These are phyloP conservation scores for Exophiala viscosa DNA, from an alignment of 2,329 filamentous ascomycete genomes.

Conservation along the genomic window DNA sequence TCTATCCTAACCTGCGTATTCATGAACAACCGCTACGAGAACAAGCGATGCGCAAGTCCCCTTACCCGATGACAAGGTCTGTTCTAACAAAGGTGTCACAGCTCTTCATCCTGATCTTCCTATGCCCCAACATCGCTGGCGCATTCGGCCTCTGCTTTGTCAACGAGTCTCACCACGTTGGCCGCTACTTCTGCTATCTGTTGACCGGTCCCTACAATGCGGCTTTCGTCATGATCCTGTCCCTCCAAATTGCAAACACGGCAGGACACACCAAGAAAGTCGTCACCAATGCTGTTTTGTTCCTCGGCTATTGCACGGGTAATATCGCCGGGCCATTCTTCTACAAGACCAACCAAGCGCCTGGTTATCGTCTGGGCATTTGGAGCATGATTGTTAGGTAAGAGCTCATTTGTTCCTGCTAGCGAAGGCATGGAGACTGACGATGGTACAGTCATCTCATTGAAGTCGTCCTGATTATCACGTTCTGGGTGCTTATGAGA, in stretches of 20 bases:
- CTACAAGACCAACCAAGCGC: conserved; percentile 54
- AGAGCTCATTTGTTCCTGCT: neutral
- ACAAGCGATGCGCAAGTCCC: conserved; percentile 40
- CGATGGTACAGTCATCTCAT: conserved; percentile 40
- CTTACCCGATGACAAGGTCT: too few species aligned
- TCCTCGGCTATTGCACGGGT: conserved; percentile 58
- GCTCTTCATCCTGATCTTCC: conserved; percentile 53
- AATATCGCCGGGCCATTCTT: conserved; percentile 63
- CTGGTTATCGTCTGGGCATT: conserved; percentile 50
- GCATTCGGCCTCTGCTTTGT: conserved; percentile 58
- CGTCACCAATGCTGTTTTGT: conserved; percentile 59
- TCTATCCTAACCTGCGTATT: conserved; percentile 50
- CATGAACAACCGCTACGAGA: conserved; percentile 46
- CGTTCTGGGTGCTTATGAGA: conserved; percentile 46
- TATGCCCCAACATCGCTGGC: conserved; percentile 58
- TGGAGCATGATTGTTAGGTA: conserved; percentile 55
- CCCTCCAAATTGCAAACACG: conserved; percentile 45
- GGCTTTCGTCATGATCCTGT: conserved; percentile 50
- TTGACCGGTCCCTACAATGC: conserved; percentile 55
- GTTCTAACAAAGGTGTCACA: too few species aligned
- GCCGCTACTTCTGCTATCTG: conserved; percentile 57
- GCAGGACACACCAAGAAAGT: conserved; percentile 62
- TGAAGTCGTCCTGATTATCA: conserved; percentile 47
- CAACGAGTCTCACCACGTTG: conserved; percentile 47
- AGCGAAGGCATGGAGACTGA: neutral